phyloP scores from a whole-genome alignment of 2,329 filamentous ascomycete species.

The Diatrype stigma region DNA sequence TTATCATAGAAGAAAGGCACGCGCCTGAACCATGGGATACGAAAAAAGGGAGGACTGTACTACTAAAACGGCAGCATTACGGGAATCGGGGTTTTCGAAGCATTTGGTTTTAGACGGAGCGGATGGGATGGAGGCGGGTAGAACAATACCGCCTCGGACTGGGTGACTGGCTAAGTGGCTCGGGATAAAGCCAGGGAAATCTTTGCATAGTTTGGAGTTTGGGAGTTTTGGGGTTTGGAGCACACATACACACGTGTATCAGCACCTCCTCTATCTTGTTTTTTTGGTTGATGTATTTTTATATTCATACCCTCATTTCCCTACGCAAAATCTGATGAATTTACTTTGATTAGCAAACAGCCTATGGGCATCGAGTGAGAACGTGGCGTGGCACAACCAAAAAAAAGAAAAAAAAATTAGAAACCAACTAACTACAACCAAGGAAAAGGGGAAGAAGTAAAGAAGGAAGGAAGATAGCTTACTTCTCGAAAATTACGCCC shows the following conservation, averaged over 20 bases:
- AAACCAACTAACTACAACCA: conserved; percentile 2
- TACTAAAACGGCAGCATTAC: too few relatives aligned
- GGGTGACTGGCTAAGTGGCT: too few relatives aligned
- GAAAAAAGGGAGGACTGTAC: neutral
- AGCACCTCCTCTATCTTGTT: neutral
- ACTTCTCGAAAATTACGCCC: conserved; percentile 98
- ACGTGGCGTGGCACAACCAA: conserved; percentile 1
- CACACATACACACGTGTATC: neutral
- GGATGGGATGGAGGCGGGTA: too few relatives aligned
- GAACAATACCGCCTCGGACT: too few relatives aligned
- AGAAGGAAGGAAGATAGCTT: conserved; percentile 33
- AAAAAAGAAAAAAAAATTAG: conserved; percentile 1
- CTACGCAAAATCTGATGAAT: conserved; percentile 53
- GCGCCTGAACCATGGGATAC: conserved; percentile 4
- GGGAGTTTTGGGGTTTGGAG: too few relatives aligned
- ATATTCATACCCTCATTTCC: conserved; percentile 35
- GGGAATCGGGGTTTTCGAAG: too few relatives aligned
- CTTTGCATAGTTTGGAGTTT: too few relatives aligned
- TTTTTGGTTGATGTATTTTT: neutral
- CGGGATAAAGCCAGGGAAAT: too few relatives aligned
- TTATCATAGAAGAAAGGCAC: conserved; percentile 13
- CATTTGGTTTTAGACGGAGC: too few relatives aligned
- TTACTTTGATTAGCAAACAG: conserved; percentile 8
- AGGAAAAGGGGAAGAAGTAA: neutral
- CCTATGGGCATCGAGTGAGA: neutral